Percentiles rank a stretch among this genome's conserved stretches.
These are phyloP conservation scores for Parsonsia alboflavescens DNA, from an alignment of 257 asterid species.

Conservation along the genomic window DNA sequence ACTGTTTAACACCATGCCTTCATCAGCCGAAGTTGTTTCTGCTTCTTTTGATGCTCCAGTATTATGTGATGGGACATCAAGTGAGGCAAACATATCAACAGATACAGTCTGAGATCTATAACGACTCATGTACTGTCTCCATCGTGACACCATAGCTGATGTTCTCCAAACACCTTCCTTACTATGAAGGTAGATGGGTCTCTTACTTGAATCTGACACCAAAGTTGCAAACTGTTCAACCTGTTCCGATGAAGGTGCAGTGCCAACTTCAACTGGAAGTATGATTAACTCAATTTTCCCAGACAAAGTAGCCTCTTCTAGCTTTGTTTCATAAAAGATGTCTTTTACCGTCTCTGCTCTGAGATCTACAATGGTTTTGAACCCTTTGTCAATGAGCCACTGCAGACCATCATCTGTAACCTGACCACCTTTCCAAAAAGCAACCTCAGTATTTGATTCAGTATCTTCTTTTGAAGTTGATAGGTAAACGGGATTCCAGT, in stretches of 20 bases:
- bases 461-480: slow-evolving; percentile 45
- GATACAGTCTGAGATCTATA: slow-evolving; percentile 21
- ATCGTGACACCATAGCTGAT: slow-evolving; percentile 81
- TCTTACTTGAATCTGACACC: slow-evolving; percentile 60
- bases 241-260: slow-evolving; percentile 72
- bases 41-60: slow-evolving; percentile 35
- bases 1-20: slow-evolving; percentile 26
- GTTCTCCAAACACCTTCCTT: slow-evolving; percentile 92
- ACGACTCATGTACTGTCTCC: slow-evolving; percentile 76
- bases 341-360: slow-evolving; percentile 89
- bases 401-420: slow-evolving; percentile 83
- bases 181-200: slow-evolving; percentile 75
- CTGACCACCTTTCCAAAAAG: slow-evolving; percentile 94
- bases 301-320: slow-evolving; percentile 43
- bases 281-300: slow-evolving; percentile 62
- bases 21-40: slow-evolving; percentile 21
- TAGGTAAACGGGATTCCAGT: slow-evolving; percentile 71
- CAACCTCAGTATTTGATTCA: slow-evolving; percentile 41
- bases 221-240: slow-evolving; percentile 61
- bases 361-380: slow-evolving; percentile 79
- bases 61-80: slow-evolving; percentile 28
- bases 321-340: slow-evolving; percentile 52
- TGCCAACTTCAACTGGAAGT: slow-evolving; percentile 85
- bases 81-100: slow-evolving; percentile 27
- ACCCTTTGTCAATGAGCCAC: slow-evolving; percentile 80